A percentile compares a stretch with the other conserved stretches of the same genome.
These are phyloP conservation scores for Alloascoidea africana DNA, from an alignment of 805 yeast genomes.

Conservation along the genomic window DNA sequence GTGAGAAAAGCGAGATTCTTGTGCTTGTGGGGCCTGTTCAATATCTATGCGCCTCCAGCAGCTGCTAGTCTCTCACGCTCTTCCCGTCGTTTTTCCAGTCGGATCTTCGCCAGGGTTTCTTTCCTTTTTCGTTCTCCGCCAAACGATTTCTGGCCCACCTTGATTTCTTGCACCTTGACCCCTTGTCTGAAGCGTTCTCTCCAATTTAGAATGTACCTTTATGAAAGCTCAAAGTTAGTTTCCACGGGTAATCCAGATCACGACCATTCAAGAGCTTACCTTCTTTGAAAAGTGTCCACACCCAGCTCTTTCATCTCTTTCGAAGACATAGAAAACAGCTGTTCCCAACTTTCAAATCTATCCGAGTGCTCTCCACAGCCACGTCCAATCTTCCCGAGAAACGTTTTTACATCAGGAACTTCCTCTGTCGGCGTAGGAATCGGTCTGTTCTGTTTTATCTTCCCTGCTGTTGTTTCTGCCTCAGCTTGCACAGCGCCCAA, in stretches of 20 bases:
- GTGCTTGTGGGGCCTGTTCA: too few species aligned
- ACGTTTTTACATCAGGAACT: conserved; percentile 58
- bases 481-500: too few species aligned
- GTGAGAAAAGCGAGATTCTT: too few species aligned
- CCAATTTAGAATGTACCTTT: conserved; percentile 53
- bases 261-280: conserved; percentile 16
- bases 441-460: too few species aligned
- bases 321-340: conserved; percentile 43
- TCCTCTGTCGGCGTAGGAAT: conserved; percentile 34
- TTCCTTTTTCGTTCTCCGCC: conserved; percentile 82
- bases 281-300: conserved; percentile 54
- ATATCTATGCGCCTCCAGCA: too few species aligned
- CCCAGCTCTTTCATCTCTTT: conserved; percentile 58
- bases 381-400: conserved; percentile 70
- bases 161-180: conserved; percentile 37
- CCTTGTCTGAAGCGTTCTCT: conserved; percentile 49
- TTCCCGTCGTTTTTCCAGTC: too few species aligned
- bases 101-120: conserved; percentile 45
- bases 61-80: too few species aligned
- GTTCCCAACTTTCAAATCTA: conserved; percentile 57
- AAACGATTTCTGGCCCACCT: conserved; percentile 50
- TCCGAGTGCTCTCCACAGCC: conserved; percentile 52
- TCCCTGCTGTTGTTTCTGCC: too few species aligned
- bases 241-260: background rate
- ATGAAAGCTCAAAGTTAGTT: background rate